phyloP scores from a whole-genome alignment of 768 basidiomycete genomes.

The Xerocomellus dryophilus region DNA sequence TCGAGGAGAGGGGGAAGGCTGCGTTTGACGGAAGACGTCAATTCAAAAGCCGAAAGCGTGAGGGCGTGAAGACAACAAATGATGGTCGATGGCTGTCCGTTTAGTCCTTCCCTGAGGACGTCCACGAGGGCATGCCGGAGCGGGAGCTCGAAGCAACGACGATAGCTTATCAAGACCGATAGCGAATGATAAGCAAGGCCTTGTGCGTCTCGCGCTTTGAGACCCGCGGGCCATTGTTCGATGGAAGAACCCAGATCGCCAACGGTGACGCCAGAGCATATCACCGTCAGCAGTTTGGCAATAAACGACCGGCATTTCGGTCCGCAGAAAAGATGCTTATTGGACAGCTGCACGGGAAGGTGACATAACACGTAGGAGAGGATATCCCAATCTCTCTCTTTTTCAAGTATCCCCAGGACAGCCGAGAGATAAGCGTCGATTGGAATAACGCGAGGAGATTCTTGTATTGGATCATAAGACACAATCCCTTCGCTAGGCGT shows the following conservation, averaged over 20 bases:
- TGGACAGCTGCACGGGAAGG: conserved; percentile 85
- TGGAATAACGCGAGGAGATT: conserved; percentile 52
- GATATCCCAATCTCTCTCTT: conserved; percentile 88
- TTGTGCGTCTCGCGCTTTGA: conserved; percentile 80
- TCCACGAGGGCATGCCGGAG: conserved; percentile 71
- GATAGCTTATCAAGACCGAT: conserved; percentile 85
- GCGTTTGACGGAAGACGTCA: conserved; percentile 77
- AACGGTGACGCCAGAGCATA: conserved; percentile 65
- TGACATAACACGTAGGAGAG: conserved; percentile 89
- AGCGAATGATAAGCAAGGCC: conserved; percentile 85
- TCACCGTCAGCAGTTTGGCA: conserved; percentile 54
- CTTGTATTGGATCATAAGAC: conserved; percentile 57
- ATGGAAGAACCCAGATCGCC: conserved; percentile 55
- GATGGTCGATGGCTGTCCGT: conserved; percentile 70
- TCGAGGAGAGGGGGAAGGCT: conserved; percentile 77
- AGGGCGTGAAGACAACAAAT: conserved; percentile 90
- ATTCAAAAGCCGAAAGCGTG: conserved; percentile 82
- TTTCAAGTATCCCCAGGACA: conserved; percentile 63
- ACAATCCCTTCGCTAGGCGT: conserved; percentile 65
- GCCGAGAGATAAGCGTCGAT: conserved; percentile 70
- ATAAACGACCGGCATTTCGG: conserved; percentile 69
- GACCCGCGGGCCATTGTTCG: conserved; percentile 54
- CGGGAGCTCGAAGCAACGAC: conserved; percentile 66
- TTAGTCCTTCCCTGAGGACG: conserved; percentile 65
- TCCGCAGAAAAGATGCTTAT: conserved; percentile 97